These are phyloP conservation scores for Saccharum hybrid DNA, from an alignment of 202 grass and related monocot species.

Conservation along the genomic window DNA sequence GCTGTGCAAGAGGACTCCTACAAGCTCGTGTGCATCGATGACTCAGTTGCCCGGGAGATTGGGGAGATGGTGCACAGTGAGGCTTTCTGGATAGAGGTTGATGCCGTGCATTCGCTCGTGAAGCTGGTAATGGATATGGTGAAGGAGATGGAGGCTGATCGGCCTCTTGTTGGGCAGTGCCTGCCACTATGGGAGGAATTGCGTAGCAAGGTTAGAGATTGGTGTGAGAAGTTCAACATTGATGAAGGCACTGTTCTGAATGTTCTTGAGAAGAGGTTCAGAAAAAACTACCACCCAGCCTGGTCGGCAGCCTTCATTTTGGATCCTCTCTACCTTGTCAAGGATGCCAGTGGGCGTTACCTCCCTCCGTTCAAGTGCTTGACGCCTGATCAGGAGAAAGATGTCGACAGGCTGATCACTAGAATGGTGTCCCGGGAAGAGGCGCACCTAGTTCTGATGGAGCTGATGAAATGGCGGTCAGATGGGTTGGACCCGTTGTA, in stretches of 20 bases:
- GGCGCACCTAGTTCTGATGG: constrained; percentile 83
- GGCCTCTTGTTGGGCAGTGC: constrained; percentile 82
- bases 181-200: constrained; percentile 74
- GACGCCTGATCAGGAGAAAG: constrained; percentile 86
- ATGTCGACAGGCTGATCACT: constrained; percentile 76
- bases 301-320: constrained; percentile 80
- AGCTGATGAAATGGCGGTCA: constrained; percentile 92
- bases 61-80: constrained; percentile 58
- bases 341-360: constrained; percentile 74
- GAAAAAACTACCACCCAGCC: constrained; percentile 82
- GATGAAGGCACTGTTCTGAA: constrained; percentile 50
- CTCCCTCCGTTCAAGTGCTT: constrained; percentile 78
- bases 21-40: constrained; percentile 58
- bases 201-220: constrained; percentile 66
- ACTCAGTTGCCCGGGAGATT: constrained; percentile 54
- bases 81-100: constrained; percentile 66
- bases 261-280: constrained; percentile 77
- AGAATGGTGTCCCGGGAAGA: constrained; percentile 76
- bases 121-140: constrained; percentile 66
- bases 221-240: constrained; percentile 60
- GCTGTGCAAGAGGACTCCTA: constrained; percentile 59
- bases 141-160: constrained; percentile 70
- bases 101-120: constrained; percentile 63
- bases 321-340: constrained; percentile 78
- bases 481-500: constrained; percentile 76